Conservation (phyloP, 1,284 basidiomycete species). For the Ganoderma resinaceum region DNA sequence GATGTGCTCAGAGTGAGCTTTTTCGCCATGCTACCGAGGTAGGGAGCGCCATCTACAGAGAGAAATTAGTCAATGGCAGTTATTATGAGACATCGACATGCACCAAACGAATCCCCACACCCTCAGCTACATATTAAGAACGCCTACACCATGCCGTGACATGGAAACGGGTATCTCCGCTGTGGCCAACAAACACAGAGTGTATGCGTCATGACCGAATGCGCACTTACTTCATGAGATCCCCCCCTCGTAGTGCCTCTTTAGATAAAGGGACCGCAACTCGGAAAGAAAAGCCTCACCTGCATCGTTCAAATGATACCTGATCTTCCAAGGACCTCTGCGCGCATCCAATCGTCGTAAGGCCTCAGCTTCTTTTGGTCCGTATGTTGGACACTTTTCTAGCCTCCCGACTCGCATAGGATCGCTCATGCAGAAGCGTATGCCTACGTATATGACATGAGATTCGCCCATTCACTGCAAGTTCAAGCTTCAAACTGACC, state of each 20-base stretch:
- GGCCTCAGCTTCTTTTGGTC: conserved; percentile 44
- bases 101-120: no score
- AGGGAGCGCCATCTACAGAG: background rate
- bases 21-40: background rate
- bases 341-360: conserved; percentile 39
- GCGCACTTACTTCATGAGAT: background rate
- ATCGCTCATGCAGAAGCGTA: conserved; percentile 7
- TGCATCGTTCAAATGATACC: conserved; percentile 40
- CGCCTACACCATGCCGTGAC: no score
- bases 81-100: background rate
- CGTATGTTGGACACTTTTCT: conserved; percentile 40
- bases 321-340: conserved; percentile 52
- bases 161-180: no score
- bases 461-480: background rate
- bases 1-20: conserved; percentile 6
- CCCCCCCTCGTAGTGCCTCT: background rate
- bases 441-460: conserved; percentile 5
- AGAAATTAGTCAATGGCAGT: no score
- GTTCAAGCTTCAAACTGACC: conserved; percentile 44
- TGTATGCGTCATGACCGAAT: no score
- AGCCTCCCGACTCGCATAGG: conserved; percentile 36
- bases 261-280: background rate
- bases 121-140: no score
- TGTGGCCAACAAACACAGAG: no score
- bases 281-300: conserved; percentile 13